These are phyloP conservation scores for Hapsidospora chrysogenum DNA, from an alignment of 495 filamentous ascomycete species.

Conservation along the genomic window DNA sequence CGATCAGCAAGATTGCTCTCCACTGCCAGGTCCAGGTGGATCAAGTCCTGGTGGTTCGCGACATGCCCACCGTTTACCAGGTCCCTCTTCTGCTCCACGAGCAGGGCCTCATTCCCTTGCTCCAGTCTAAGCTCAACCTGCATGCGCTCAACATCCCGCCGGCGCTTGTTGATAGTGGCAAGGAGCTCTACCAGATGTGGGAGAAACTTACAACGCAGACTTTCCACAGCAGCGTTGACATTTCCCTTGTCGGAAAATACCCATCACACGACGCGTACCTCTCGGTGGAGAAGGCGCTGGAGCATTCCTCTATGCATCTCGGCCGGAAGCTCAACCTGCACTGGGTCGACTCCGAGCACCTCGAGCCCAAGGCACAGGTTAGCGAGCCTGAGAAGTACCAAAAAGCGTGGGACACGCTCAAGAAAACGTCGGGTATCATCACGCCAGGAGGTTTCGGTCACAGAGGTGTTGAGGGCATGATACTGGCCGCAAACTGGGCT, in stretches of 20 bases:
- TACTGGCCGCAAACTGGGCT: conserved; percentile 66
- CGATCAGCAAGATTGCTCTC: conserved; percentile 73
- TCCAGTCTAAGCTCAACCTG: conserved; percentile 44
- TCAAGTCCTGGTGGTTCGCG: conserved; percentile 72
- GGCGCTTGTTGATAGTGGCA: conserved; percentile 37
- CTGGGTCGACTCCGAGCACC: conserved; percentile 70
- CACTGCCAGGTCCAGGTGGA: conserved; percentile 68
- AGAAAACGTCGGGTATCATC: conserved; percentile 5
- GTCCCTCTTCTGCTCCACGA: conserved; percentile 78
- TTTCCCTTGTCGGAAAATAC: conserved; percentile 91
- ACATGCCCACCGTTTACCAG: conserved; percentile 78
- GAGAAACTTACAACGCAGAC: conserved; percentile 40
- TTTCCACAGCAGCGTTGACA: conserved; percentile 56
- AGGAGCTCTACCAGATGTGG: conserved; percentile 59
- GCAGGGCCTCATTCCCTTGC: conserved; percentile 49
- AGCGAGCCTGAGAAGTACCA: conserved; percentile 58
- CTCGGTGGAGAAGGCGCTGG: conserved; percentile 65
- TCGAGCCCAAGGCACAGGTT: conserved; percentile 45
- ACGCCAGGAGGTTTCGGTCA: conserved; percentile 51
- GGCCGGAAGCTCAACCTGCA: conserved; percentile 60
- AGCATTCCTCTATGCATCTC: conserved; percentile 83
- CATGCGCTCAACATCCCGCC: conserved; percentile 29
- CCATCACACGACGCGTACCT: conserved; percentile 63
- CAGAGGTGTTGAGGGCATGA: conserved; percentile 78
- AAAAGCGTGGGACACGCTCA: conserved; percentile 71